A percentile compares a stretch with the other conserved stretches of the same genome.
Evolutionary conservation across 148 eudicot genomes (phyloP).

Genomic region (Chenopodium suecicum): DNA sequence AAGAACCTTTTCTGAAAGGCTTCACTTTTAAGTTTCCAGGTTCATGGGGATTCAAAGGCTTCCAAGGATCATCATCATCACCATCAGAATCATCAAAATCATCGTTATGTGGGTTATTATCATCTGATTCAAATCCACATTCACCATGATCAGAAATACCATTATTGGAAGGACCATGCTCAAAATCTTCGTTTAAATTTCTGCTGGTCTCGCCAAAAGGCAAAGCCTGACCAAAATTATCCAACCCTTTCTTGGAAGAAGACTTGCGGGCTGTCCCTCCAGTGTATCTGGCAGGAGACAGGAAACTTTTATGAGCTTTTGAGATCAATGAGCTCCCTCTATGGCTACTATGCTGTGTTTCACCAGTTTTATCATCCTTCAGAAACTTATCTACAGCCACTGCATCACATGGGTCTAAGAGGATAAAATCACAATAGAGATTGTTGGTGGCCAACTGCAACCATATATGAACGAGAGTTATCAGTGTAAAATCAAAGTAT

Average conservation of each 20-base stretch:
- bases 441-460: conserved; percentile 73
- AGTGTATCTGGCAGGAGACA: conserved; percentile 55
- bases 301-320: conserved; percentile 67
- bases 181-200: conserved; percentile 28
- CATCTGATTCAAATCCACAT: conserved; percentile 53
- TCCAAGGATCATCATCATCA: conserved; percentile 86
- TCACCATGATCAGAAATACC: conserved; percentile 33
- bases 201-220: conserved; percentile 32
- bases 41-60: conserved; percentile 88
- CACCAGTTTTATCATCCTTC: conserved; percentile 47
- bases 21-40: conserved; percentile 78
- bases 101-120: conserved; percentile 43
- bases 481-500: conserved; percentile 5
- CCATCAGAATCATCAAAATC: conserved; percentile 54
- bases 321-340: conserved; percentile 52
- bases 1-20: conserved; percentile 75
- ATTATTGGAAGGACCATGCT: conserved; percentile 39
- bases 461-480: conserved; percentile 11
- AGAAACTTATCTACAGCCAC: conserved; percentile 48
- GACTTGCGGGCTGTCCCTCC: conserved; percentile 57
- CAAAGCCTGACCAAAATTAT: conserved; percentile 36
- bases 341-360: conserved; percentile 37
- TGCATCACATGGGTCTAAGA: conserved; percentile 78
- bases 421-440: conserved; percentile 74
- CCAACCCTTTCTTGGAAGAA: conserved; percentile 47